A percentile compares a stretch with the other conserved stretches of the same genome.
Conservation (phyloP, 768 basidiomycete species). For the Tephrocybe rancida region DNA sequence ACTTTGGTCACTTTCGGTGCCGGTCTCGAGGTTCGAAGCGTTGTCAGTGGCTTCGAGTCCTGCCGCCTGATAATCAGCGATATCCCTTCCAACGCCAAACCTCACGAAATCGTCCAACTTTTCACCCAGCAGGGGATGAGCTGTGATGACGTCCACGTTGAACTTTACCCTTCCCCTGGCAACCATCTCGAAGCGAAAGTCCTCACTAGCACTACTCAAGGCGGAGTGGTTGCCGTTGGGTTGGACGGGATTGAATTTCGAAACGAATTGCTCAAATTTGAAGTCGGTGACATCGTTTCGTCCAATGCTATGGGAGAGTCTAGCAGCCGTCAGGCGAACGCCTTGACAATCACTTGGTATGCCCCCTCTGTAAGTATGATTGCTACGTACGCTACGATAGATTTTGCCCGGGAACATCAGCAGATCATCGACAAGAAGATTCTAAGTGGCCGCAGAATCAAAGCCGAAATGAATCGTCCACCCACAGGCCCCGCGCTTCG, state of each 20-base stretch:
- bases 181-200: slow-evolving; percentile 42
- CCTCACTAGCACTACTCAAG: slow-evolving; percentile 42
- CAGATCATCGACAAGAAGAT: slow-evolving; percentile 35
- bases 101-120: slow-evolving; percentile 41
- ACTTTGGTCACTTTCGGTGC: slow-evolving; percentile 52
- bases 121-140: slow-evolving; percentile 46
- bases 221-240: slow-evolving; percentile 38
- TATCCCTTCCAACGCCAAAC: slow-evolving; percentile 41
- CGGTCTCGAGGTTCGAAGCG: slow-evolving; percentile 45
- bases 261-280: slow-evolving; percentile 41
- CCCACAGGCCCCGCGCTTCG: slow-evolving; percentile 31
- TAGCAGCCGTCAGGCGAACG: slow-evolving; percentile 31
- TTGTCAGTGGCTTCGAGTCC: slow-evolving; percentile 55
- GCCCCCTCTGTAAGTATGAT: slow-evolving; percentile 47
- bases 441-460: slow-evolving; percentile 46
- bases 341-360: slow-evolving; percentile 54
- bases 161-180: slow-evolving; percentile 31
- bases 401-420: slow-evolving; percentile 35
- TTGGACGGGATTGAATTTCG: slow-evolving; percentile 54
- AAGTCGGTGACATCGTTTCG: slow-evolving; percentile 39
- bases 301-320: slow-evolving; percentile 44
- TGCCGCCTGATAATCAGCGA: slow-evolving; percentile 48
- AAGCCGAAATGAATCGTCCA: slow-evolving; percentile 43
- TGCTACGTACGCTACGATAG: slow-evolving; percentile 40
- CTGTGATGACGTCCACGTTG: slow-evolving; percentile 31